These are phyloP conservation scores for Ophiostoma piceae DNA, from an alignment of 2,329 filamentous ascomycete species.

Conservation along the genomic window DNA sequence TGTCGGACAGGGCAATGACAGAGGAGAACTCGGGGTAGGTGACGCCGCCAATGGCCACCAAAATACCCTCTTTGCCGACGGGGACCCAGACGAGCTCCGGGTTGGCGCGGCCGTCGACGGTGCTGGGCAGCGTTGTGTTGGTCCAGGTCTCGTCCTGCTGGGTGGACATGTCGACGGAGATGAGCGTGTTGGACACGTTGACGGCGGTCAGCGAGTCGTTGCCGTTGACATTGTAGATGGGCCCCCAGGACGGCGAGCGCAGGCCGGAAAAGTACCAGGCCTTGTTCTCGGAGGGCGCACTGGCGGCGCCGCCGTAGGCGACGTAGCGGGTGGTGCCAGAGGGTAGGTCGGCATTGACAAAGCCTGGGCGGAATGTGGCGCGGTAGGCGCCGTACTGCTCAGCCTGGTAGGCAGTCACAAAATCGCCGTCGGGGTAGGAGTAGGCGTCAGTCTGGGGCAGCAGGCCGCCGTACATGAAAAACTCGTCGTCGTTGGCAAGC, in stretches of 20 bases:
- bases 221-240: slow-evolving; percentile 39
- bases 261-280: slow-evolving; percentile 68
- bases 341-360: slow-evolving; percentile 40
- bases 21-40: slow-evolving; percentile 50
- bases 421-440: slow-evolving; percentile 39
- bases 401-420: slow-evolving; percentile 47
- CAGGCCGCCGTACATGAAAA: slow-evolving; percentile 60
- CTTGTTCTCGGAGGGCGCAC: slow-evolving; percentile 63
- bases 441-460: slow-evolving; percentile 35
- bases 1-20: slow-evolving; percentile 30
- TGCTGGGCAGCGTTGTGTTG: slow-evolving; percentile 49
- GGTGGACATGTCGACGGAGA: slow-evolving; percentile 54
- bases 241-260: slow-evolving; percentile 45
- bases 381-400: slow-evolving; percentile 48
- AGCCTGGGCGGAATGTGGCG: slow-evolving; percentile 41
- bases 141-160: slow-evolving; percentile 50
- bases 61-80: slow-evolving; percentile 67
- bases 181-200: slow-evolving; percentile 51
- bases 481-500: slow-evolving; percentile 59
- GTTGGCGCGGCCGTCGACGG: slow-evolving; percentile 53
- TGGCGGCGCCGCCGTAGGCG: slow-evolving; percentile 59
- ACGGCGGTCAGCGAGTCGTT: slow-evolving; percentile 38
- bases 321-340: slow-evolving; percentile 54
- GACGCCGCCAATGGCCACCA: slow-evolving; percentile 73
- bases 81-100: slow-evolving; percentile 70